Base-by-base conservation (phyloP, 768 basidiomycete species). In the Calocera viscosa region DNA sequence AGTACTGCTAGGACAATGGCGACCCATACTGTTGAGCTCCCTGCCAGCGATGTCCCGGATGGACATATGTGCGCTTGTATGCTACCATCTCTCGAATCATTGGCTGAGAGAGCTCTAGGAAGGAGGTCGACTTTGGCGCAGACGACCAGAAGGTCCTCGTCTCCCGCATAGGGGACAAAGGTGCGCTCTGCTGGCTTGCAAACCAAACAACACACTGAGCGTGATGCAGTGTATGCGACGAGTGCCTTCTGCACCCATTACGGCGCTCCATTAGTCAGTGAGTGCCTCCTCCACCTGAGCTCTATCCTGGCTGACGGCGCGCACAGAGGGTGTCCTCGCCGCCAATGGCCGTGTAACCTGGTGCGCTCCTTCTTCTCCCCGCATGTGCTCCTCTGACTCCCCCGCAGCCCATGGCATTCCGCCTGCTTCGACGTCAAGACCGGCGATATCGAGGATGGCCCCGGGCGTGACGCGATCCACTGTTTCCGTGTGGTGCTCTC, bases 161-260 rank as follows among this genome's bases (percentile, higher is more conserved):
- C 12, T 88, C 88, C 65, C 85, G 86, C 64, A 75, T 94, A 19
- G 88, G 87, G 32, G 86, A 88, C 71, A 83, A 87, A 70, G 78
- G 53, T 60, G 22, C 30, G 30, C 30, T 16, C 53, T 10, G 2
- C 19, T 30, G 14, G 7, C 91, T 1, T 81, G 88, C 70, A 41
- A 16, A 60, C 5, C 26, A 40, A 1, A 24, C 26, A 14, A 22
- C 34, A 16, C 14, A 3, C 32, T 24, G 60, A 65, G 34, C 19
- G 30, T 12, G 14, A 34, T 28, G 16, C 11, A 32, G 28, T 73
- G 72, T 72, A 73, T 40, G 89, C 91, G 5, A 93, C 88, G 0
- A 87, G 85, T 68, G 89, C 89, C 1, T 88, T 84, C 76, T 95
- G 93, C 76, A 94, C 91, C 1, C 93, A 95, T 75, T 94, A 93